Evolutionary conservation across 2,329 filamentous ascomycete species (phyloP), one percentile per base, ranked within the genome.

Genomic region (Exophiala sideris): DNA sequence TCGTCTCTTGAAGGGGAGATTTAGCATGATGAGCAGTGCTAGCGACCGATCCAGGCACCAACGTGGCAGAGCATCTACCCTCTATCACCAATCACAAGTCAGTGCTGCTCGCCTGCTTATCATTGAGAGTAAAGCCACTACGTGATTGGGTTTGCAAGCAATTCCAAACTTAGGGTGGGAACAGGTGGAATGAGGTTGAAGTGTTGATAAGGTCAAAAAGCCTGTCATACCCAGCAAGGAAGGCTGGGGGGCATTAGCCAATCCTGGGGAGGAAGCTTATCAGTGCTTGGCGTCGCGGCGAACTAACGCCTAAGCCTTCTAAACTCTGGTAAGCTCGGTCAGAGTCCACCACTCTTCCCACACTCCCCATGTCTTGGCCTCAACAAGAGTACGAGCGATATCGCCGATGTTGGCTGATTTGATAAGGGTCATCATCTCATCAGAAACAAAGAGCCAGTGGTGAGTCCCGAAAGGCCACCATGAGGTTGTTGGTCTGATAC

Each of bases 201-300:
- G 24, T 29, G 24, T 29, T 29, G 24, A 29, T 29, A 29, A 29
- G 24, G 24, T 29, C 21, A 39, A 21, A 42, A 20, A 12, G 42
- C 34, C 32, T n/a, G 11, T 36, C 21, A 24, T 29, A 46, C n/a
- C 36, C 20, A 35, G 12, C 46, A 10, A 8, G 21, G 18, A 42
- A 52, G 38, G 34, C 50, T 49, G 48, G 48, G 54, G 51, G 36
- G 45, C 24, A 36, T 39, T 35, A 45, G 38, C 57, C 57, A 60
- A 60, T 60, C 21, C 45, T 53, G 48, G 44, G 42, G 54, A 47
- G 39, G 45, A 50, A 52, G 50, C 57, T 60, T 60, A 60, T 60
- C 57, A 57, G 54, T 45, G 34, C 57, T 60, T 57, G 48, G 54
- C 54, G 34, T 29, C 3, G 12, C 5, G 33, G 11, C 18, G 34